phyloP scores from a whole-genome alignment of 768 basidiomycete genomes.

The Lactarius quietus region DNA sequence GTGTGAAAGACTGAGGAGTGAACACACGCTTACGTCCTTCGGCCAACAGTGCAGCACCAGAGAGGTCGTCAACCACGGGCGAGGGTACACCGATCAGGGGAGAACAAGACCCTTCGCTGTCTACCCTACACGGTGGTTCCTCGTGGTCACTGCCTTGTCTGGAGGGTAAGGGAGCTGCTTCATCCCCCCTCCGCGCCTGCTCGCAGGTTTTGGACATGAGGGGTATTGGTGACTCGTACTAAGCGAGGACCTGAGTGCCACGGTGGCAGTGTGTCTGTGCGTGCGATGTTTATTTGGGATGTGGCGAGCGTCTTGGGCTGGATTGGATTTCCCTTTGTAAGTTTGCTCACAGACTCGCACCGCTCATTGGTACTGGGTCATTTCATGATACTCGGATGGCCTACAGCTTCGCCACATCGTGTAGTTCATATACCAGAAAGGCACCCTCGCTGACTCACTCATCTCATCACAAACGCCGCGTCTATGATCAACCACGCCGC shows the following conservation, averaged over 20 bases:
- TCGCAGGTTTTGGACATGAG: slow-evolving; percentile 52
- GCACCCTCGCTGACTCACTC: neutral
- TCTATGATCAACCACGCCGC: slow-evolving; percentile 24
- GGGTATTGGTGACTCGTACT: neutral
- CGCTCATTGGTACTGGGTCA: neutral
- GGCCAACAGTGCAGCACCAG: slow-evolving; percentile 20
- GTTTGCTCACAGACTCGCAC: neutral
- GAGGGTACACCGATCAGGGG: slow-evolving; percentile 20
- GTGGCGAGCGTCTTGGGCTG: neutral
- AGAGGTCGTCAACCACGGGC: slow-evolving; percentile 20
- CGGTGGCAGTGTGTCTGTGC: neutral
- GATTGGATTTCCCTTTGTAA: neutral
- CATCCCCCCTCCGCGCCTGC: slow-evolving; percentile 43
- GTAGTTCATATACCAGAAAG: slow-evolving; percentile 5
- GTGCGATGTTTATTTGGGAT: neutral
- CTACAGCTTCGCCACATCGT: slow-evolving; percentile 2
- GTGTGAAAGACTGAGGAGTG: slow-evolving; percentile 3
- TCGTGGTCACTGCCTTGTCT: slow-evolving; percentile 22
- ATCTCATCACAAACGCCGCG: neutral
- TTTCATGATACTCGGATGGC: slow-evolving; percentile 9
- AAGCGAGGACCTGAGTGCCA: neutral
- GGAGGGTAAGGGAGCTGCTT: slow-evolving; percentile 10
- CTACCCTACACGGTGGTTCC: slow-evolving; percentile 16
- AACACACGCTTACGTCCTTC: slow-evolving; percentile 17
- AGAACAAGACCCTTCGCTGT: slow-evolving; percentile 25